Base-by-base conservation (phyloP, 306 rosid species). In the Arachis stenosperma region DNA sequence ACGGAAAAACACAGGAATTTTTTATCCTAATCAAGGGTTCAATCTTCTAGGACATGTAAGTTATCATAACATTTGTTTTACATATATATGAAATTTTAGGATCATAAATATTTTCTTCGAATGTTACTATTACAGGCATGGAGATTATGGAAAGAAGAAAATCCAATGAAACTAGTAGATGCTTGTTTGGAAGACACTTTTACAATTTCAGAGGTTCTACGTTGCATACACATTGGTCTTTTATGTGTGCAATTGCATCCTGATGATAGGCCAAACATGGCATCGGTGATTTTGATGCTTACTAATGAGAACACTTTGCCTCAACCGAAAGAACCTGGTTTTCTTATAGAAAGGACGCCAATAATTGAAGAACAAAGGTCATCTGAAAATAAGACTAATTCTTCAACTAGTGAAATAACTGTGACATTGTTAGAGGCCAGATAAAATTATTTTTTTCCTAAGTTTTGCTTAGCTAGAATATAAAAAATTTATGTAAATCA, bases 141-240 rank as follows among this genome's bases (percentile, higher is more conserved):
- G 78, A 65, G 39, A 10, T 54, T 43, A 2, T 74, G 71, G 78
- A 64, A 53, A 27, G 48, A 74, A 5, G 53, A 37, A 4, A 22
- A 10, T 0, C 46, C 78, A 40, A 22, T 5, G 30, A 13, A 74
- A 27, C 64, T 74, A 12, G 40, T 74, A 2, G 71, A 64, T 41
- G 3, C 55, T 8, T 22, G 36, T 64, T 27, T 74, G n/a, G 22
- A 9, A 1, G 65, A 53, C 1, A 40, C 78, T 0, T 64, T 29
- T 36, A 13, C 12, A 52, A 0, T 13, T 7, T 29, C 33, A 2
- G 65, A 74, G 42, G 71, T 33, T 4, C 5, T 74, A 2, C 3
- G 71, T 1, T 74, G 65, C 46, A 74, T 74, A 13, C 64, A 74
- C 29, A n/a, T 64, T 53, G 78, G 78, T 8, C 78, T 74, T 42